Percentiles rank a stretch among this genome's conserved stretches.
These are phyloP conservation scores for Novymonas esmeraldas DNA, from an alignment of 208 protist genomes.

Conservation along the genomic window DNA sequence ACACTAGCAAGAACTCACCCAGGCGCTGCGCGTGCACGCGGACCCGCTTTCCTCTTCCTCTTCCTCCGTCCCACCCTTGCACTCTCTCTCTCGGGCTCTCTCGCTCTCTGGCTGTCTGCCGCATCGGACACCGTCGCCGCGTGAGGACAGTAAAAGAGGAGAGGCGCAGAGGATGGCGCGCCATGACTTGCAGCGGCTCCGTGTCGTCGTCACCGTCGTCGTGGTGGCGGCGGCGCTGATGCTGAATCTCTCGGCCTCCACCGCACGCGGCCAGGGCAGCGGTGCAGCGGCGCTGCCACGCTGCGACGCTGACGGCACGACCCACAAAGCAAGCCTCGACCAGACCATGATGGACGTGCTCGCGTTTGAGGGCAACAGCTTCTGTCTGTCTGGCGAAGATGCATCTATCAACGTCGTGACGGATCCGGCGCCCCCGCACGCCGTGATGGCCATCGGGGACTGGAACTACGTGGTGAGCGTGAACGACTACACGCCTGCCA, in stretches of 20 bases:
- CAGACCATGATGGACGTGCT: background rate
- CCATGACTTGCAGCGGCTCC: background rate
- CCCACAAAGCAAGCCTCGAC: background rate
- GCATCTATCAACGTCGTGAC: slow-evolving; percentile 18
- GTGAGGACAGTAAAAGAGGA: too few species aligned
- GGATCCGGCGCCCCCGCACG: slow-evolving; percentile 12
- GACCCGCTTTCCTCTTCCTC: too few species aligned
- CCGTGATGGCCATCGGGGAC: slow-evolving; percentile 28
- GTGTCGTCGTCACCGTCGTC: background rate
- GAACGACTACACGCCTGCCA: slow-evolving; percentile 13
- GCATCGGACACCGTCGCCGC: too few species aligned
- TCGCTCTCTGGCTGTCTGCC: too few species aligned
- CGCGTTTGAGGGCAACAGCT: slow-evolving; percentile 9
- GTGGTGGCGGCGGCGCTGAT: slow-evolving; percentile 15
- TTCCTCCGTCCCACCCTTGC: background rate
- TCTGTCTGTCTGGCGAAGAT: slow-evolving; percentile 10
- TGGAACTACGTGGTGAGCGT: slow-evolving; percentile 49
- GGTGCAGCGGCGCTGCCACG: background rate
- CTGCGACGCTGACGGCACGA: slow-evolving; percentile 19
- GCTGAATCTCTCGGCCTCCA: slow-evolving; percentile 15
- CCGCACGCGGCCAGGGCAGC: slow-evolving; percentile 12
- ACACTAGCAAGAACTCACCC: background rate
- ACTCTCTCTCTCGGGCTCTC: too few species aligned
- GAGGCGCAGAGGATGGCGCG: slow-evolving; percentile 1
- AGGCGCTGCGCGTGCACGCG: background rate